Evolutionary conservation across 108 stramenopile genomes (phyloP).

Genomic region (Fragilaria radians): DNA sequence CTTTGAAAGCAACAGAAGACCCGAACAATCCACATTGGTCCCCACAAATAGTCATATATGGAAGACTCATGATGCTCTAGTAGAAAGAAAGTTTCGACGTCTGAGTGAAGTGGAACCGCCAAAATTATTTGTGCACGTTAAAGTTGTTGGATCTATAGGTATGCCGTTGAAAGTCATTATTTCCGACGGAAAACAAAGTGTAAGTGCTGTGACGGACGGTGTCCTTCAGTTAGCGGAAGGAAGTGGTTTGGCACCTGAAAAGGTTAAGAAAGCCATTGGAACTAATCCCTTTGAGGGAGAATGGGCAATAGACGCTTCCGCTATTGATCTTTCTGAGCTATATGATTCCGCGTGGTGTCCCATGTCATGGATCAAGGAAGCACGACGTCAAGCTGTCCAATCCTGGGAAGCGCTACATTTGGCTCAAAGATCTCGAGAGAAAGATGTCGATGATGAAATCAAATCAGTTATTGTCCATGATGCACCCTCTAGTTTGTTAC

Average conservation of each 20-base stretch:
- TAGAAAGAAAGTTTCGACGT: constrained; percentile 42
- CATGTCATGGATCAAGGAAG: constrained; percentile 46
- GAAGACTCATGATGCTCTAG: constrained; percentile 59
- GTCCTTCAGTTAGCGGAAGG: constrained; percentile 26
- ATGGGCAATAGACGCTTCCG: constrained; percentile 22
- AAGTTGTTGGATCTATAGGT: constrained; percentile 34
- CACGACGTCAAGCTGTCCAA: constrained; percentile 43
- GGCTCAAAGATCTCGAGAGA: too few species aligned
- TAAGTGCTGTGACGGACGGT: constrained; percentile 31
- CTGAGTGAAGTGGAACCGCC: constrained; percentile 34
- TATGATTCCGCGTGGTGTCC: constrained; percentile 55
- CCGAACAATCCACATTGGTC: too few species aligned
- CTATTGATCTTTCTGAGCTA: constrained; percentile 29
- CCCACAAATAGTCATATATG: constrained; percentile 63
- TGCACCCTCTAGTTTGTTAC: too few species aligned
- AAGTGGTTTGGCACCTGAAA: constrained; percentile 23
- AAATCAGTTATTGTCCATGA: background rate
- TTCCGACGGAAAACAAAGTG: constrained; percentile 24
- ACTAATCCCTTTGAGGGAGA: constrained; percentile 60
- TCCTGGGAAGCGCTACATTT: constrained; percentile 12
- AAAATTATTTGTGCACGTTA: constrained; percentile 18
- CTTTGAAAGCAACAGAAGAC: too few species aligned
- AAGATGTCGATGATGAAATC: background rate
- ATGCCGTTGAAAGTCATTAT: constrained; percentile 31
- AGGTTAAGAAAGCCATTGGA: constrained; percentile 56